Conservation (phyloP, 148 eudicot species). For the Fallopia convolvulus region DNA sequence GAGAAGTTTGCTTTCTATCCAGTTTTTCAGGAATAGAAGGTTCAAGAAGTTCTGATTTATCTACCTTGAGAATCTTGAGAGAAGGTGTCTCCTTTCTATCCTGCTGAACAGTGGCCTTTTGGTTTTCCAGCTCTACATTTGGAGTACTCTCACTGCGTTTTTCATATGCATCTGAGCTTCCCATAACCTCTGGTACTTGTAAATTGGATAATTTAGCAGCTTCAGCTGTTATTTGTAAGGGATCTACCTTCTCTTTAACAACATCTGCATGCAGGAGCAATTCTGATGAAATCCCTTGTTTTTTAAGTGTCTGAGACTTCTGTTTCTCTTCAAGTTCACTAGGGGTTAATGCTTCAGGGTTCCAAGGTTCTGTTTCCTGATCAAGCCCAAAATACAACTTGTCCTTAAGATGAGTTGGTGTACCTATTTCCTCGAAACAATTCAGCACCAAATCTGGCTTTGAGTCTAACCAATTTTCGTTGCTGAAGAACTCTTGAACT, state of each 20-base stretch:
- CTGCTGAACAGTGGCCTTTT: neutral
- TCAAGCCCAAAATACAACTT: slow-evolving; percentile 29
- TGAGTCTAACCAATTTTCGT: slow-evolving; percentile 52
- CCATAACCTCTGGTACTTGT: neutral
- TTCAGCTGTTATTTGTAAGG: neutral
- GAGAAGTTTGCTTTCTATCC: neutral
- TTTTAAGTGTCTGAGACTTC: neutral
- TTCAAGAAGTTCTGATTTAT: neutral
- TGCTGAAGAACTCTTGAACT: slow-evolving; percentile 58
- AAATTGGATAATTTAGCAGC: neutral
- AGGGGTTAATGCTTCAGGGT: slow-evolving; percentile 18
- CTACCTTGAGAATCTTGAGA: neutral
- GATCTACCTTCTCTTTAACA: neutral
- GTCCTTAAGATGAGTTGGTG: slow-evolving; percentile 34
- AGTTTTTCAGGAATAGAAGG: slow-evolving; percentile 1
- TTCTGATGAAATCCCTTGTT: neutral
- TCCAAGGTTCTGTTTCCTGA: slow-evolving; percentile 17
- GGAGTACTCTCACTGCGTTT: neutral
- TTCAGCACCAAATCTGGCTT: slow-evolving; percentile 34
- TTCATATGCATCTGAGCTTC: neutral
- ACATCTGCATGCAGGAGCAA: neutral
- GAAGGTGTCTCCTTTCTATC: neutral
- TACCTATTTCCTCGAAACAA: slow-evolving; percentile 32
- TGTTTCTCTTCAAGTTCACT: slow-evolving; percentile 15
- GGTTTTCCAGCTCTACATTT: neutral